Evolutionary conservation across 371 early-diverging fungal genomes (phyloP).

Genomic region (Mortierella sp.): DNA sequence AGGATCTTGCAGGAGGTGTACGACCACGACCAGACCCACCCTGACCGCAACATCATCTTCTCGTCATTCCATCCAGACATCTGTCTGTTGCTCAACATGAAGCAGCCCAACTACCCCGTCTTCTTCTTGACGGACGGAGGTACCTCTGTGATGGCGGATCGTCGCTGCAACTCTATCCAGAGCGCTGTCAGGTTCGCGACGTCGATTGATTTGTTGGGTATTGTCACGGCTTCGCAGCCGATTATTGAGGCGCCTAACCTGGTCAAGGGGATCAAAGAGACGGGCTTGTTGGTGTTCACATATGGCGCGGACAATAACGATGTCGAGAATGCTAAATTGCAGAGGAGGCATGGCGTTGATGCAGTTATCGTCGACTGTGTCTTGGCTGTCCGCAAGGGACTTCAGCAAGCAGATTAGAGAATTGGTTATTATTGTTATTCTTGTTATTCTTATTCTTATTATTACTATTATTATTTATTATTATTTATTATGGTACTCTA

Average conservation of each 20-base stretch:
- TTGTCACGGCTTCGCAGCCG: constrained; percentile 86
- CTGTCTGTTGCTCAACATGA: constrained; percentile 85
- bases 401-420: constrained; percentile 56
- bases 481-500: not conserved
- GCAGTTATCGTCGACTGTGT: constrained; percentile 84
- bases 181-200: constrained; percentile 90
- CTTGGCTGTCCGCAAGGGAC: constrained; percentile 71
- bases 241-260: constrained; percentile 86
- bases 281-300: constrained; percentile 84
- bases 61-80: constrained; percentile 96
- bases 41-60: constrained; percentile 89
- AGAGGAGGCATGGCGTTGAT: constrained; percentile 84
- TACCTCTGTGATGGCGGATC: constrained; percentile 79
- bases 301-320: constrained; percentile 91
- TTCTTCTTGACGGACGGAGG: constrained; percentile 95
- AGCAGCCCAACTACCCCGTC: constrained; percentile 89
- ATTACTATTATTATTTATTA: not conserved
- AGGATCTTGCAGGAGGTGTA: constrained; percentile 85
- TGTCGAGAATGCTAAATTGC: constrained; percentile 78
- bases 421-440: not conserved
- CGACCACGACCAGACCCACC: constrained; percentile 72
- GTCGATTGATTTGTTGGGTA: constrained; percentile 81
- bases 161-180: constrained; percentile 87
- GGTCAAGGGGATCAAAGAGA: constrained; percentile 77
- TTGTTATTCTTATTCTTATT: not conserved